These are phyloP conservation scores for Arabis hirsuta DNA, from an alignment of 345 rosid species.

Conservation along the genomic window DNA sequence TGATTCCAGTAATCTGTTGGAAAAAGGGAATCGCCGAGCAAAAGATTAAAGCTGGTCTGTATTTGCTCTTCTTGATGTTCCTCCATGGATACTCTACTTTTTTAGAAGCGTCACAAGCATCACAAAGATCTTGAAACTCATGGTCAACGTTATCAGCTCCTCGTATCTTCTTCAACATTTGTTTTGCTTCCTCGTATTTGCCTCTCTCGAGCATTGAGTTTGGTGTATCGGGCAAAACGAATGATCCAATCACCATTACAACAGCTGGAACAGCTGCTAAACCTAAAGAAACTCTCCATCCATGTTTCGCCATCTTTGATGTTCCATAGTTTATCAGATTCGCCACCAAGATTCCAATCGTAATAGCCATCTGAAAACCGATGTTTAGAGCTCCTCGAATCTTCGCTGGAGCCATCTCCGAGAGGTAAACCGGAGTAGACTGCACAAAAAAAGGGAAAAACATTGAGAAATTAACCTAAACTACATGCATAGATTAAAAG, in stretches of 20 bases:
- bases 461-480: slow-evolving; percentile 17
- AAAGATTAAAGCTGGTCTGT: slow-evolving; percentile 45
- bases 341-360: slow-evolving; percentile 55
- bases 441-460: slow-evolving; percentile 20
- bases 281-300: slow-evolving; percentile 47
- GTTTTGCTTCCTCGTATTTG: slow-evolving; percentile 33
- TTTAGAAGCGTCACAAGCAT: slow-evolving; percentile 42
- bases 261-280: slow-evolving; percentile 49
- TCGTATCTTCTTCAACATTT: slow-evolving; percentile 38
- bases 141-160: slow-evolving; percentile 42
- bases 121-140: slow-evolving; percentile 44
- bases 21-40: slow-evolving; percentile 45
- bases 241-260: slow-evolving; percentile 38
- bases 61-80: slow-evolving; percentile 38
- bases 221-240: slow-evolving; percentile 48
- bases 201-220: slow-evolving; percentile 50
- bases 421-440: slow-evolving; percentile 60
- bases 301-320: slow-evolving; percentile 33
- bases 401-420: slow-evolving; percentile 66
- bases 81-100: slow-evolving; percentile 47
- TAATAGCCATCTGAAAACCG: slow-evolving; percentile 53
- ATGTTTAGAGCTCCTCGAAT: slow-evolving; percentile 56
- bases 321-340: slow-evolving; percentile 52
- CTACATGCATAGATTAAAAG: too few species aligned
- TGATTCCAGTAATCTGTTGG: slow-evolving; percentile 59